Percentiles rank a stretch among this genome's conserved stretches.
phyloP scores from a whole-genome alignment of 352 stramenopile species.

The Phytophthora pini region DNA sequence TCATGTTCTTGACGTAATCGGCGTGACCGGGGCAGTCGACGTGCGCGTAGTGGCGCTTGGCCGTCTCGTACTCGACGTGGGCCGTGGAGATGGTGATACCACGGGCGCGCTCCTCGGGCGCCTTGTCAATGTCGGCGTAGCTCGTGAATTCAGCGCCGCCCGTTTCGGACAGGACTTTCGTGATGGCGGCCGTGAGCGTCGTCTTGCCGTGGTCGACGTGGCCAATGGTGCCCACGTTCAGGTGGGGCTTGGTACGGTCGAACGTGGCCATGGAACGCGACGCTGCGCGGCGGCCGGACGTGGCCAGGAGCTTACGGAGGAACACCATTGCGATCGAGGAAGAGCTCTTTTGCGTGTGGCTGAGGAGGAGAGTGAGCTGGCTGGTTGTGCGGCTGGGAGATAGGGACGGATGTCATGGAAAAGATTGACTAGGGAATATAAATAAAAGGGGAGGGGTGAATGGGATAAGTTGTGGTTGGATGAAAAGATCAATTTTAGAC shows the following conservation, averaged over 20 bases:
- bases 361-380: conserved; percentile 14
- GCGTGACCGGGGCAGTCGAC: conserved; percentile 96
- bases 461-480: not conserved
- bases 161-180: conserved; percentile 84
- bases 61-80: conserved; percentile 39
- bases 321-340: conserved; percentile 29
- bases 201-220: conserved; percentile 98
- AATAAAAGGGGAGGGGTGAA: not conserved
- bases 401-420: conserved; percentile 14
- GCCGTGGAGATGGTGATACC: conserved; percentile 44
- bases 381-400: conserved; percentile 17
- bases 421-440: not conserved
- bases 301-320: conserved; percentile 35
- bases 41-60: conserved; percentile 74
- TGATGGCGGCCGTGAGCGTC: conserved; percentile 97
- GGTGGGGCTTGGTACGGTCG: conserved; percentile 93
- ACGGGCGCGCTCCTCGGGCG: conserved; percentile 78
- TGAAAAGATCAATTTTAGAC: not conserved
- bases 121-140: conserved; percentile 96
- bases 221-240: conserved; percentile 99
- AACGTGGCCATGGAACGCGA: conserved; percentile 65
- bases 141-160: conserved; percentile 86
- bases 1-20: conserved; percentile 96
- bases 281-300: conserved; percentile 19
- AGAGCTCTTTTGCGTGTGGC: conserved; percentile 14